Evolutionary conservation across 2,329 filamentous ascomycete genomes (phyloP).

Genomic region (Gyromitra esculenta): DNA sequence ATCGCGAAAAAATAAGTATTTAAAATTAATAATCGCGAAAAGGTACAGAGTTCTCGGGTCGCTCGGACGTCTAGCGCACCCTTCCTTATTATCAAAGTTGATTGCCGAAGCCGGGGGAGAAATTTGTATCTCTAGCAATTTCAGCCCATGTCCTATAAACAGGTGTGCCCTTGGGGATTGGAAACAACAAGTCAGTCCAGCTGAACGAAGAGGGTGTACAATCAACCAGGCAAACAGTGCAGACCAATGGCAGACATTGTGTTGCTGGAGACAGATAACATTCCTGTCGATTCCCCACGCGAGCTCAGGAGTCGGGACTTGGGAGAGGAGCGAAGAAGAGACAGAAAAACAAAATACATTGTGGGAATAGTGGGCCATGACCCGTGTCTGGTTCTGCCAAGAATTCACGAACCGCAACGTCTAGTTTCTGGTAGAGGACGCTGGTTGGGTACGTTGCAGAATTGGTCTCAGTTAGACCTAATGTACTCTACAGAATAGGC

Average conservation of each 20-base stretch:
- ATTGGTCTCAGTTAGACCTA: constrained; percentile 36
- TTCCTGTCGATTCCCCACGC: constrained; percentile 9
- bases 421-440: constrained; percentile 29
- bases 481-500: constrained; percentile 41
- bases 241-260: constrained; percentile 17
- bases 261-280: constrained; percentile 10
- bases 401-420: constrained; percentile 45
- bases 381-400: constrained; percentile 50
- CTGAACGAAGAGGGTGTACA: constrained; percentile 15
- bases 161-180: constrained; percentile 18
- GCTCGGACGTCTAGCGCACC: constrained; percentile 7
- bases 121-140: constrained; percentile 35
- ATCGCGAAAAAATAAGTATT: constrained; percentile 11
- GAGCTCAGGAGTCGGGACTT: neutral
- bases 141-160: constrained; percentile 34
- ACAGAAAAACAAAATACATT: constrained; percentile 34
- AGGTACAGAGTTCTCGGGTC: constrained; percentile 33
- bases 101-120: constrained; percentile 1
- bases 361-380: constrained; percentile 32
- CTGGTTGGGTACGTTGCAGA: constrained; percentile 46
- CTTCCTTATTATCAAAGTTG: constrained; percentile 22
- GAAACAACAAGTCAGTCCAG: constrained; percentile 18
- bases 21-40: constrained; percentile 36
- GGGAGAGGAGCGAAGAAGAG: constrained; percentile 1
- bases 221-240: neutral